Evolutionary conservation across 176 grass and related monocot genomes (phyloP).

Genomic region (Oryza australiensis): DNA sequence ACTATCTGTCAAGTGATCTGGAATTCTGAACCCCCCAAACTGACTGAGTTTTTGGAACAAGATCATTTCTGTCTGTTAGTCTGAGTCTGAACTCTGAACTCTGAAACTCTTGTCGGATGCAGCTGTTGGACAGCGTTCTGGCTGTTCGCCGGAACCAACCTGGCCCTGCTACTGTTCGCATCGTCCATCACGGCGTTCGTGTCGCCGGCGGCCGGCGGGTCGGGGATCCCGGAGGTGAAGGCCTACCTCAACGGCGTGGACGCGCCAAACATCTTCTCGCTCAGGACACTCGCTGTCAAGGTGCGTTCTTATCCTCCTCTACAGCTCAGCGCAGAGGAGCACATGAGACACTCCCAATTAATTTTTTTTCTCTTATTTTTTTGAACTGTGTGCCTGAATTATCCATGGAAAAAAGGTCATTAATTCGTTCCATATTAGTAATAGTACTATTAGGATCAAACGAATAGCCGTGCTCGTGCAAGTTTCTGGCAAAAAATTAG

Average conservation of each 20-base stretch:
- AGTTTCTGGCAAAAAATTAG: background rate
- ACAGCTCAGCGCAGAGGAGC: background rate
- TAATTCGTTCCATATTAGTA: background rate
- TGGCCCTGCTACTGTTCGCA: slow-evolving; percentile 67
- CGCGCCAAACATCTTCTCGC: slow-evolving; percentile 90
- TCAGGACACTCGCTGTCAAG: slow-evolving; percentile 88
- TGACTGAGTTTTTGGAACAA: background rate
- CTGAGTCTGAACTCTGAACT: background rate
- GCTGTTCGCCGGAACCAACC: slow-evolving; percentile 66
- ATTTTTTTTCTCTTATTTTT: background rate
- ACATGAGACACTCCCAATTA: slow-evolving; percentile 14
- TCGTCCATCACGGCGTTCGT: slow-evolving; percentile 75
- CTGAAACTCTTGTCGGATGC: background rate
- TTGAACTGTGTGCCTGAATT: background rate
- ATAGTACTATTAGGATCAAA: background rate
- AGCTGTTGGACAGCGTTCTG: slow-evolving; percentile 83
- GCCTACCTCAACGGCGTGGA: slow-evolving; percentile 98
- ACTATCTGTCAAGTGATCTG: background rate
- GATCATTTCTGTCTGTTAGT: background rate
- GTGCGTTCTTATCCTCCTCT: slow-evolving; percentile 49
- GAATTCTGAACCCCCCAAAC: background rate
- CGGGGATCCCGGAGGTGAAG: slow-evolving; percentile 94
- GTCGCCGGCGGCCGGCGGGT: slow-evolving; percentile 79
- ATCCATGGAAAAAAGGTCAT: background rate
- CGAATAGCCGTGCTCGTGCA: background rate